Percentiles rank a stretch among this genome's conserved stretches.
Conservation (phyloP, 2,329 filamentous ascomycete genomes). For the Fusarium xyrophilum region DNA sequence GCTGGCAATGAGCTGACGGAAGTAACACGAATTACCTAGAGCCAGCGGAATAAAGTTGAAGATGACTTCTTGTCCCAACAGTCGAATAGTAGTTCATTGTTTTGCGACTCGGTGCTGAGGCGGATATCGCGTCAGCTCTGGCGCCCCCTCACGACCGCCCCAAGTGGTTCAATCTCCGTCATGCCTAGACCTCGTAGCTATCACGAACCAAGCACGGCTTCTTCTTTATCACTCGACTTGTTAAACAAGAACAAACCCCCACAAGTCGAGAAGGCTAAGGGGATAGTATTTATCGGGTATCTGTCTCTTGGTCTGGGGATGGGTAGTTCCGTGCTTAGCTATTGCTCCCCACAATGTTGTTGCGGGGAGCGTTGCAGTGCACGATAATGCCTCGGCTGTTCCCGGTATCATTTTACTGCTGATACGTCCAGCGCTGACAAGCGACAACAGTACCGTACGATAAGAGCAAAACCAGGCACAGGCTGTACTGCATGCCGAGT, state of each 20-base stretch:
- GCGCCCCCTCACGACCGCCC: not conserved
- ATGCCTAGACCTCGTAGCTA: not conserved
- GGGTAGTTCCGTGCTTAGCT: not conserved
- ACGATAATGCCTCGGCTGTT: conserved; percentile 3
- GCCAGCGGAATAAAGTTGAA: fast-evolving
- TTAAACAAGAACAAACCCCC: not conserved
- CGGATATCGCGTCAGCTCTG: not conserved
- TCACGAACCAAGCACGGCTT: conserved; percentile 6
- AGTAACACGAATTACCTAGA: fast-evolving
- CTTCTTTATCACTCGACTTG: not conserved
- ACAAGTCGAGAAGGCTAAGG: not conserved
- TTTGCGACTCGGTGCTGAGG: not conserved
- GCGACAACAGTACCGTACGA: not conserved
- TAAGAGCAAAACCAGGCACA: not conserved
- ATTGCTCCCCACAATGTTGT: not conserved
- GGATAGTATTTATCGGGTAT: not conserved
- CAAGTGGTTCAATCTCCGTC: not conserved
- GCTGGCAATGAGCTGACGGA: not conserved
- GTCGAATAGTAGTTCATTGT: fast-evolving
- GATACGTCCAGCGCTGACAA: not conserved
- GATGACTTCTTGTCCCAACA: too few relatives aligned
- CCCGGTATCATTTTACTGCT: not conserved
- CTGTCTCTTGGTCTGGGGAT: not conserved
- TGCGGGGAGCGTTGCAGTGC: not conserved
- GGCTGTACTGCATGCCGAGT: not conserved